These are phyloP conservation scores for Chalaropsis thielavioides DNA, from an alignment of 2,329 filamentous ascomycete genomes.

Conservation along the genomic window DNA sequence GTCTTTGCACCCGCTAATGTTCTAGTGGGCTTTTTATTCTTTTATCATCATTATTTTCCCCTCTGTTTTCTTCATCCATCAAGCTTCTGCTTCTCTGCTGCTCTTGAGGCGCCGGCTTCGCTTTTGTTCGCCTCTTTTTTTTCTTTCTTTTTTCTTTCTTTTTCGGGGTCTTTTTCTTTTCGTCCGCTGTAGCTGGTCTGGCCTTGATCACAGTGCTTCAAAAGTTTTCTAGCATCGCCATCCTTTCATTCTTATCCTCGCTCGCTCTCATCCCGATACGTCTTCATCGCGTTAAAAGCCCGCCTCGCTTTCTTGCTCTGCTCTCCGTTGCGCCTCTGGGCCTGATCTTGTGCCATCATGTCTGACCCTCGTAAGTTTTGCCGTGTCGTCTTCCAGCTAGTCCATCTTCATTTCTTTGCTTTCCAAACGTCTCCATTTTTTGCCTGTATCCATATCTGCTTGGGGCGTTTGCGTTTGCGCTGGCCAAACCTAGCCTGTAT, in stretches of 20 bases:
- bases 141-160: neutral
- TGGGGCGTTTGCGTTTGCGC: neutral
- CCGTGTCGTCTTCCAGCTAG: neutral
- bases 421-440: neutral
- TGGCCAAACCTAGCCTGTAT: neutral
- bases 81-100: neutral
- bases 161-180: neutral
- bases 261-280: neutral
- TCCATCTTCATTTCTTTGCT: neutral
- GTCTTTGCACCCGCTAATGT: neutral
- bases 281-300: neutral
- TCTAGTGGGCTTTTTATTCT: neutral
- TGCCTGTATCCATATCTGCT: neutral
- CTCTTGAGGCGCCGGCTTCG: neutral
- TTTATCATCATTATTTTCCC: neutral
- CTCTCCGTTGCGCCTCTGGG: neutral
- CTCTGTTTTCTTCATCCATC: neutral
- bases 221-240: neutral
- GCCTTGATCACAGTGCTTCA: neutral
- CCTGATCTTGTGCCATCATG: conserved; percentile 8
- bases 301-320: neutral
- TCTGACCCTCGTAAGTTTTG: conserved; percentile 13
- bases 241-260: neutral
- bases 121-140: neutral
- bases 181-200: neutral